Evolutionary conservation across 768 basidiomycete genomes (phyloP).

Genomic region (Chalciporus sphaerocephalus): DNA sequence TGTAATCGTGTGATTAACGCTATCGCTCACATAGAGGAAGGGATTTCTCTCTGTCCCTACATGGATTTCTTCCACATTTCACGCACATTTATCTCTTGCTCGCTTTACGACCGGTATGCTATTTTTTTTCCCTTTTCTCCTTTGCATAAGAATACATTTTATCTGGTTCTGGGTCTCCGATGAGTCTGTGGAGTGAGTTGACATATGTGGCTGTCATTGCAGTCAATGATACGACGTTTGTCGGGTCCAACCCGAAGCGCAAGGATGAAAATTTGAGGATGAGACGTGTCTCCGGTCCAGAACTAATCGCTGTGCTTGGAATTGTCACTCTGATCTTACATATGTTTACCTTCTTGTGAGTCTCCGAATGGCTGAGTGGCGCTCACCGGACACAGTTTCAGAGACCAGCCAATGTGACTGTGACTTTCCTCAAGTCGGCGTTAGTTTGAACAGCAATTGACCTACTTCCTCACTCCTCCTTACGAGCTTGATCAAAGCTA

Average conservation of each 20-base stretch:
- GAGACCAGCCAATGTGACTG: not conserved
- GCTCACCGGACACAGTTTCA: too few species aligned
- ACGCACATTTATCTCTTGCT: slow-evolving; percentile 68
- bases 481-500: too few species aligned
- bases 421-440: not conserved
- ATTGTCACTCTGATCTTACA: too few species aligned
- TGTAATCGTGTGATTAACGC: slow-evolving; percentile 62
- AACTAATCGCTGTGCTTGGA: not conserved
- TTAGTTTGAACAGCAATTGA: too few species aligned
- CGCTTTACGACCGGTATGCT: slow-evolving; percentile 62
- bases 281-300: too few species aligned
- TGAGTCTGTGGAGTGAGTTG: slow-evolving; percentile 2
- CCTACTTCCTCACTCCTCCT: too few species aligned
- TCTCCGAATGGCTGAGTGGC: not conserved
- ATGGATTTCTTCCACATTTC: slow-evolving; percentile 41
- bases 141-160: slow-evolving; percentile 36
- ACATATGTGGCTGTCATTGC: not conserved
- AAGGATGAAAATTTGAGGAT: too few species aligned
- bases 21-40: slow-evolving; percentile 18
- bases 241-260: too few species aligned
- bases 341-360: too few species aligned
- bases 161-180: slow-evolving; percentile 32
- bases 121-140: slow-evolving; percentile 24
- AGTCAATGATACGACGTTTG: not conserved
- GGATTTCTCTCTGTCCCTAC: slow-evolving; percentile 26